Conservation (phyloP, 2,329 filamentous ascomycete species). For the Pseudopithomyces maydicus region DNA sequence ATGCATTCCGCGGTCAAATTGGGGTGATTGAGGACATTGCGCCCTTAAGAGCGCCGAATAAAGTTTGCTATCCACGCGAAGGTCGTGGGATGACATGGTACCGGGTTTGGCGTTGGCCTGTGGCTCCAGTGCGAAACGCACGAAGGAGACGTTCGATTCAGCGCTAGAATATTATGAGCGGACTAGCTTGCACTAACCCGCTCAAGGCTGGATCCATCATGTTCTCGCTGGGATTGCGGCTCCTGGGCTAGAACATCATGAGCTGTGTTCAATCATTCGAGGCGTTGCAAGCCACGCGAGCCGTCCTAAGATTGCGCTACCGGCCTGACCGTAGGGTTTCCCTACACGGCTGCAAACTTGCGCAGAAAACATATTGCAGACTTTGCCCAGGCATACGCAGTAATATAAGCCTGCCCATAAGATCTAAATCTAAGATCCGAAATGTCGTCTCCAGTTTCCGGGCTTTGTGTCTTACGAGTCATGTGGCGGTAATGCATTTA, state of each 20-base stretch:
- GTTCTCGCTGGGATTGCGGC: neutral
- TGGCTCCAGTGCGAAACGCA: constrained; percentile 4
- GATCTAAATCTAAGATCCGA: no score
- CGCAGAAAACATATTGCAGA: no score
- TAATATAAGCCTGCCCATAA: no score
- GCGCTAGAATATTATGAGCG: neutral
- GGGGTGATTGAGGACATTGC: neutral
- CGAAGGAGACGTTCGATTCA: neutral
- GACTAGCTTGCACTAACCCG: neutral
- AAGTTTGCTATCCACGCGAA: neutral
- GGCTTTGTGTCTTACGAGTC: no score
- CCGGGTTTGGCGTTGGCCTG: neutral
- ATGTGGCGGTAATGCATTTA: no score
- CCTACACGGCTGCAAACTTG: no score
- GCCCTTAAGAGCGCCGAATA: neutral
- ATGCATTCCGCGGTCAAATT: neutral
- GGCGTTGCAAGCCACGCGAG: no score
- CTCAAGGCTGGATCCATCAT: neutral
- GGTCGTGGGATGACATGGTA: neutral
- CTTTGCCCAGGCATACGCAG: no score
- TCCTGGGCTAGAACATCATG: neutral
- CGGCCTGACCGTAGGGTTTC: no score
- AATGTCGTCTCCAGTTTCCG: no score
- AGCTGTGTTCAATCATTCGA: no score
- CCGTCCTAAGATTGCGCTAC: no score